Evolutionary conservation across 169 alveolate species (phyloP).

Genomic region (Eimeria tenella): DNA sequence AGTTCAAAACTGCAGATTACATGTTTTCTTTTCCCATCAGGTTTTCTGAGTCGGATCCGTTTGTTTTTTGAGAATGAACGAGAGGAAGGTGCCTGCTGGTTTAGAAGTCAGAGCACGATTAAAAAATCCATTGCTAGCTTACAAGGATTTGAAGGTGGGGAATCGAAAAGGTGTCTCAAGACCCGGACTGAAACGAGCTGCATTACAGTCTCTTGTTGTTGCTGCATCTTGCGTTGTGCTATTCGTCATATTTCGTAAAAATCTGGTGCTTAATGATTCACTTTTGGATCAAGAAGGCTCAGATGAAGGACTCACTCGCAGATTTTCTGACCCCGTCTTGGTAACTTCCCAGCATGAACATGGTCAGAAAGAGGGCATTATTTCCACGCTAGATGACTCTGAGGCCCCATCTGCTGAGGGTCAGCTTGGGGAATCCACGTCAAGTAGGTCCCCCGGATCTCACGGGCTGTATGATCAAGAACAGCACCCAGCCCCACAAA

Average conservation of each 20-base stretch:
- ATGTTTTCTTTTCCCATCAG: too few relatives aligned
- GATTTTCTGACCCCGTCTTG: not conserved
- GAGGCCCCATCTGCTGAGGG: not conserved
- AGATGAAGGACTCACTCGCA: not conserved
- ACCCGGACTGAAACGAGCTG: not conserved
- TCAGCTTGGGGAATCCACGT: not conserved
- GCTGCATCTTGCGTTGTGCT: not conserved
- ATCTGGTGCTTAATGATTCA: not conserved
- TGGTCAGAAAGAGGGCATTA: not conserved
- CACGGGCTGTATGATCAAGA: not conserved
- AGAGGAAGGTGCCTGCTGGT: too few relatives aligned
- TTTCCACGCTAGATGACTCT: not conserved
- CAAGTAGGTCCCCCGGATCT: not conserved
- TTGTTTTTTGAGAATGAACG: too few relatives aligned
- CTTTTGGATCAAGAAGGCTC: not conserved
- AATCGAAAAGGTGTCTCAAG: not conserved
- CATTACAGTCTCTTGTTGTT: not conserved
- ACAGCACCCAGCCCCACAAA: not conserved
- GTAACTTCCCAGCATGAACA: not conserved
- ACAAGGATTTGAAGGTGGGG: not conserved
- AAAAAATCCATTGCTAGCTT: not conserved
- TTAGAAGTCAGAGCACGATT: too few relatives aligned
- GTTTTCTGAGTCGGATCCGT: too few relatives aligned
- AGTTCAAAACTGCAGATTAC: too few relatives aligned
- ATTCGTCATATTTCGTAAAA: not conserved